A percentile compares a stretch with the other conserved stretches of the same genome.
Evolutionary conservation across 805 yeast species (phyloP).

Genomic region (Candida maesae): DNA sequence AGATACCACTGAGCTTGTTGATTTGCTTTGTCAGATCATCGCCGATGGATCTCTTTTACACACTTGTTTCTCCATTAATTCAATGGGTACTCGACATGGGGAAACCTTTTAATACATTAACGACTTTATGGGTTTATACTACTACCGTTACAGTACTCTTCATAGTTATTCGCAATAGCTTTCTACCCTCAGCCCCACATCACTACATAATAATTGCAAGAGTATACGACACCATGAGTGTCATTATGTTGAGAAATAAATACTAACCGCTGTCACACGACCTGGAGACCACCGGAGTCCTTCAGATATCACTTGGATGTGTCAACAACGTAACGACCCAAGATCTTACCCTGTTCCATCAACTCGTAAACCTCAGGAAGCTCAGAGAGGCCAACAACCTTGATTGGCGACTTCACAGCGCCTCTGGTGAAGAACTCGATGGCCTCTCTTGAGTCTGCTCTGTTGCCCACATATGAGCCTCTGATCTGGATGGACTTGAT

Average conservation of each 20-base stretch:
- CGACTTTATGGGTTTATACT: conserved; percentile 8
- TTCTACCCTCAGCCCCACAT: too few relatives aligned
- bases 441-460: conserved; percentile 79
- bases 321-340: conserved; percentile 64
- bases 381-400: conserved; percentile 53
- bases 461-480: conserved; percentile 86
- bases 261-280: background rate
- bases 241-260: too few relatives aligned
- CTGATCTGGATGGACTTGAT: conserved; percentile 63
- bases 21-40: too few relatives aligned
- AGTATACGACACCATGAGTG: too few relatives aligned
- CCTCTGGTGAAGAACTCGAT: conserved; percentile 68
- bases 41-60: too few relatives aligned
- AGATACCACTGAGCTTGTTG: too few relatives aligned
- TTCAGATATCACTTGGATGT: conserved; percentile 36
- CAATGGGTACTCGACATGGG: too few relatives aligned
- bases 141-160: too few relatives aligned
- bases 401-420: conserved; percentile 57
- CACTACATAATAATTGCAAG: too few relatives aligned
- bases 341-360: conserved; percentile 61
- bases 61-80: too few relatives aligned
- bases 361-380: conserved; percentile 49
- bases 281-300: background rate
- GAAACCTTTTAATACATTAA: background rate
- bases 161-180: too few relatives aligned